Conservation (phyloP, 2,329 filamentous ascomycete genomes). For the Hirsutella rhossiliensis region DNA sequence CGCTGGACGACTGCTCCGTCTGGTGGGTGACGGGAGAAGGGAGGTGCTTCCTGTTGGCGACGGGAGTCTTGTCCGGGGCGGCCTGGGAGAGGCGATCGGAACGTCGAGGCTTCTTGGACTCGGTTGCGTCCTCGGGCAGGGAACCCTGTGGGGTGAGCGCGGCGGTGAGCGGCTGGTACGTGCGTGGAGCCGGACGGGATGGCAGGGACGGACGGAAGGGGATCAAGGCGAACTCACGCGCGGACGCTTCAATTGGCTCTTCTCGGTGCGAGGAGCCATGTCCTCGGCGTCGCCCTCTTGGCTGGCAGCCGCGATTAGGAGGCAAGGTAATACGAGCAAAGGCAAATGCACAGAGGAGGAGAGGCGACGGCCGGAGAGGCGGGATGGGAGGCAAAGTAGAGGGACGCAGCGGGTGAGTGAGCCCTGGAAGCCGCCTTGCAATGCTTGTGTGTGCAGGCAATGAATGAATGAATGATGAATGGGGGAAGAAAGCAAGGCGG, state of each 20-base stretch:
- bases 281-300: constrained; percentile 11
- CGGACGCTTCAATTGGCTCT: constrained; percentile 75
- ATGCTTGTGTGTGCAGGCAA: no score
- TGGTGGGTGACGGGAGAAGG: constrained; percentile 69
- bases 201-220: constrained; percentile 8
- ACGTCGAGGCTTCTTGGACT: constrained; percentile 74
- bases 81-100: constrained; percentile 58
- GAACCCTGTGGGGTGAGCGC: constrained; percentile 42
- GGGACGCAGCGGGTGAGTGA: no score
- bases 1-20: constrained; percentile 43
- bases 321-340: no score
- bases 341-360: no score
- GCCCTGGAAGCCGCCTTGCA: no score
- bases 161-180: constrained; percentile 4
- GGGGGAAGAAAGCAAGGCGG: background rate
- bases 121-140: constrained; percentile 48
- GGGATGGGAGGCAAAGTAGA: no score
- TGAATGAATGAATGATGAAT: background rate
- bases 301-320: no score
- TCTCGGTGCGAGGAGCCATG: constrained; percentile 55
- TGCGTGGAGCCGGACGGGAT: constrained; percentile 5
- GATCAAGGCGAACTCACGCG: constrained; percentile 41
- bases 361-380: no score
- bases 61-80: constrained; percentile 40
- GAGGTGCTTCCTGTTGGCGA: constrained; percentile 54